Conservation (phyloP, 352 stramenopile species). For the Vaucheria bursata region DNA sequence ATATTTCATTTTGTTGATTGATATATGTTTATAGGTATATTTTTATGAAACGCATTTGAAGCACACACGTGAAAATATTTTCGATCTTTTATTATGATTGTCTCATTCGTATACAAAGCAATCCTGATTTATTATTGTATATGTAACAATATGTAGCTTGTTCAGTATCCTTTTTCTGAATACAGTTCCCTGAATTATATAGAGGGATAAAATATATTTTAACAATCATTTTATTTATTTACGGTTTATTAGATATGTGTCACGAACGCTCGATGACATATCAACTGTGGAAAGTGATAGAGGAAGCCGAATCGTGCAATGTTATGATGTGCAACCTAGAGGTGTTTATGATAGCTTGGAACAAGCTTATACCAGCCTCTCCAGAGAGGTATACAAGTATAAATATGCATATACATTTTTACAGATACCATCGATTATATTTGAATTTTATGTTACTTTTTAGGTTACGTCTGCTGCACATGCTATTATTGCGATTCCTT, state of each 20-base stretch:
- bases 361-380: constrained; percentile 32
- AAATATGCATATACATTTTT: not conserved
- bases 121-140: no score
- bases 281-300: constrained; percentile 17
- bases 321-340: constrained; percentile 43
- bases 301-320: constrained; percentile 19
- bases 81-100: no score
- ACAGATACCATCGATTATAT: not conserved
- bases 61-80: no score
- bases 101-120: no score
- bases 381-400: constrained; percentile 32
- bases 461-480: constrained; percentile 32
- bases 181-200: no score
- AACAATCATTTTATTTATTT: no score
- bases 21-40: no score
- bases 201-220: no score
- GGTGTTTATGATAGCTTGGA: constrained; percentile 41
- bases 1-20: no score
- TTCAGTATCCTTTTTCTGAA: no score
- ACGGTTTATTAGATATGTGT: constrained; percentile 28
- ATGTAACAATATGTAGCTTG: no score
- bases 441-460: not conserved
- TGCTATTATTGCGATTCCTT: constrained; percentile 46
- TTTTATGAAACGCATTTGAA: no score
- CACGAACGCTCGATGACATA: constrained; percentile 44